A percentile compares a stretch with the other conserved stretches of the same genome.
These are phyloP conservation scores for Monosporozyma servazzii DNA, from an alignment of 805 yeast species.

Conservation along the genomic window DNA sequence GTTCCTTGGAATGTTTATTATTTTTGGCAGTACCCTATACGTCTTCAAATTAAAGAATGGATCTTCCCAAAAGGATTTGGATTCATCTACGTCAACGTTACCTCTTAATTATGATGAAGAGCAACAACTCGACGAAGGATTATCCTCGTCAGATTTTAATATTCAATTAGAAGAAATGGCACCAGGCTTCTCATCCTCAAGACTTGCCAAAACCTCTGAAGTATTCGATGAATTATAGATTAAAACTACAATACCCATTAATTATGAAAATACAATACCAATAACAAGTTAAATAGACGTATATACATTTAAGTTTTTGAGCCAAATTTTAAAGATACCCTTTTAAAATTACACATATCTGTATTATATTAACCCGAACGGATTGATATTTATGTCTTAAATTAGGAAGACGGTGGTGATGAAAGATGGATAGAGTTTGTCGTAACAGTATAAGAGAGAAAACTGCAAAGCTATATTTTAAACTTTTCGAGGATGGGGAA, in stretches of 20 bases:
- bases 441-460: too few species aligned
- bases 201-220: neutral
- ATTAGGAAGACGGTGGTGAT: too few species aligned
- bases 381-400: too few species aligned
- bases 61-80: neutral
- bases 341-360: neutral
- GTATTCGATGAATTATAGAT: neutral
- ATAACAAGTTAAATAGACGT: neutral
- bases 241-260: too few species aligned
- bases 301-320: neutral
- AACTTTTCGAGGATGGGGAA: too few species aligned
- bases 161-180: neutral
- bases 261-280: too few species aligned
- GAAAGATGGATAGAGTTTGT: too few species aligned
- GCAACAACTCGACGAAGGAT: neutral
- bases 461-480: too few species aligned
- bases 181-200: neutral
- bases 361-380: too few species aligned
- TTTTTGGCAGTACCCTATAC: conserved; percentile 53
- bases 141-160: neutral
- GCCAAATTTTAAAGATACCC: neutral
- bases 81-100: neutral
- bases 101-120: neutral
- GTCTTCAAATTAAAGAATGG: conserved; percentile 42
- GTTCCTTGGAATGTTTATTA: conserved; percentile 57